phyloP scores from a whole-genome alignment of 2,329 filamentous ascomycete species.

The Achaetomium macrosporum region DNA sequence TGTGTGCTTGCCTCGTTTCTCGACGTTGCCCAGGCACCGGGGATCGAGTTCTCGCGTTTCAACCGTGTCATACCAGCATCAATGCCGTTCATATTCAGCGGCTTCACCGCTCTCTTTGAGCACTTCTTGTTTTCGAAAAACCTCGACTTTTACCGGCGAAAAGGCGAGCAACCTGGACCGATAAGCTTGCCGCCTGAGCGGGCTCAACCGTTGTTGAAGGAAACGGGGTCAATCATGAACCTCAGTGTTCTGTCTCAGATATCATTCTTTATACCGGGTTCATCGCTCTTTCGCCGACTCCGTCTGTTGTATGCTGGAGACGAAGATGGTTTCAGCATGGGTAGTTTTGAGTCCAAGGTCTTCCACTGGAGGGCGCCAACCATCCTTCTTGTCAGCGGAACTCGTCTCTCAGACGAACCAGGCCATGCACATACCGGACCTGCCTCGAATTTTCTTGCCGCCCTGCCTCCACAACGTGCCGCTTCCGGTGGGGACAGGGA shows the following conservation, averaged over 20 bases:
- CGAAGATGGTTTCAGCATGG: conserved; percentile 69
- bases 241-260: conserved; percentile 61
- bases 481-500: conserved; percentile 41
- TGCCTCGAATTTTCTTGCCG: conserved; percentile 53
- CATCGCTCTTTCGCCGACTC: conserved; percentile 58
- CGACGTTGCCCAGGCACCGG: conserved; percentile 56
- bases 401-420: conserved; percentile 47
- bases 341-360: conserved; percentile 66
- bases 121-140: conserved; percentile 71
- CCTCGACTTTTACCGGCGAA: conserved; percentile 57
- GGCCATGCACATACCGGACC: conserved; percentile 38
- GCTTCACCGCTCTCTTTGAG: conserved; percentile 64
- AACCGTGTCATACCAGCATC: conserved; percentile 52
- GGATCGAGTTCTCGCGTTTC: conserved; percentile 58
- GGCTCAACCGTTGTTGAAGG: conserved; percentile 45
- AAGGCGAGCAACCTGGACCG: conserved; percentile 25
- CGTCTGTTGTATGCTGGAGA: conserved; percentile 65
- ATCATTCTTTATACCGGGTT: conserved; percentile 65
- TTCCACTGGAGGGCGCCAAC: conserved; percentile 75
- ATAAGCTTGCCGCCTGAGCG: conserved; percentile 21
- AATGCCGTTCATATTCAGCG: conserved; percentile 61
- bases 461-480: conserved; percentile 58
- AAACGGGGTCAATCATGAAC: conserved; percentile 56
- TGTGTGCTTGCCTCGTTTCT: conserved; percentile 61
- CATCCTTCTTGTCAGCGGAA: conserved; percentile 63